Base-by-base conservation (phyloP, 179 eudicot genomes). In the Drosera spatulata region DNA sequence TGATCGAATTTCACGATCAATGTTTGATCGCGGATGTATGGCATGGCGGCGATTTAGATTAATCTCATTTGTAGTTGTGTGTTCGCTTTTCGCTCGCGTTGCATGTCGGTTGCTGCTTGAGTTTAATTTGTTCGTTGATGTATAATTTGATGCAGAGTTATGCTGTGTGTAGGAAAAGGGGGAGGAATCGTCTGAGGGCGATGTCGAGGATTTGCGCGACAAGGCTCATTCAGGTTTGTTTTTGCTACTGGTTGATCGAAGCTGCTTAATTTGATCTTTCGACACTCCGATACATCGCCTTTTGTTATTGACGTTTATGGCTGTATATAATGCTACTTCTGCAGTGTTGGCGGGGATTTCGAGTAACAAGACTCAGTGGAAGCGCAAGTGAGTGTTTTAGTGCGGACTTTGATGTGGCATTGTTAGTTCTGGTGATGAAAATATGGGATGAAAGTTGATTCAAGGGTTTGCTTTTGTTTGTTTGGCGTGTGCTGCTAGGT, bases 351-450 rank as follows among this genome's bases (percentile, higher is more conserved):
- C 80, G 40, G 83, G 71, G 38, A 68, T 73, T 62, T 66, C 82
- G 4, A 67, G 60, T 50, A 85, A 73, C 61, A 75, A 67, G 45
- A 52, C 90, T 15, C 88, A 87, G 79, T 91, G 97, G 97, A 91
- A 88, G 73, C 85, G 75, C 79, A 91, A 91, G 98, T 91, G 82
- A 73, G 89, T 45, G 37, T 8, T 3, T 9, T 64, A 40, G 12
- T 37, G 5, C 40, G 39, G 33, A 22, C 33, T 22, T 22, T 1
- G 33, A 22, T 22, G 33, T 22, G 33, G 33, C 33, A 15, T 2
- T 42, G 37, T 54, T 9, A 12, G 37, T 58, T 12, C 43, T 14
- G 39, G 7, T 41, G 45, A 10, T 13, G 61, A 55, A 55, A 6
- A 6, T 58, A n/a, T 10, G 14, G 3, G 39, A 39, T 13, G 14